A percentile compares a stretch with the other conserved stretches of the same genome.
Conservation (phyloP, 352 stramenopile genomes). For the Globisporangium ultimum region DNA sequence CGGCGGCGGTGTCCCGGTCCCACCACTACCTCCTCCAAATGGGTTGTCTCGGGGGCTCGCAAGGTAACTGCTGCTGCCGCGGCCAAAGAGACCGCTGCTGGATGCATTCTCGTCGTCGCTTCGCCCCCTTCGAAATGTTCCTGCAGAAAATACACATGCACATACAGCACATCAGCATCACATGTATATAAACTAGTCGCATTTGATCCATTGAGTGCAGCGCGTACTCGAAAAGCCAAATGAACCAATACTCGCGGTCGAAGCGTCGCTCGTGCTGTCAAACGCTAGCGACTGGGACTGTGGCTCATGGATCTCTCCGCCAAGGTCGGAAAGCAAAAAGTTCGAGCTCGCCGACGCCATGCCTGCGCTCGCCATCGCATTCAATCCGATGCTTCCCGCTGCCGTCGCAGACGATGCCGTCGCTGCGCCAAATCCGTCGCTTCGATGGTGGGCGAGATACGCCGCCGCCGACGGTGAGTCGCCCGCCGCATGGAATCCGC, state of each 20-base stretch:
- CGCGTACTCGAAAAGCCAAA: conserved; percentile 38
- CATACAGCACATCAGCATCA: background rate
- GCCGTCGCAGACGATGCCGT: background rate
- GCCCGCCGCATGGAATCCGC: conserved; percentile 6
- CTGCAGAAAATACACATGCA: background rate
- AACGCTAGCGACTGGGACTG: conserved; percentile 16
- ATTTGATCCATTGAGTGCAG: background rate
- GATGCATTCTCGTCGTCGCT: conserved; percentile 5
- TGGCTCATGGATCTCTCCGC: conserved; percentile 47
- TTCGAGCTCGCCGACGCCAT: conserved; percentile 9
- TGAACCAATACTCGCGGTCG: conserved; percentile 14
- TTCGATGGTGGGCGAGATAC: background rate
- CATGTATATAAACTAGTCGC: background rate
- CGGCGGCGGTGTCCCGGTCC: conserved; percentile 1
- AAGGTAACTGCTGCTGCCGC: background rate
- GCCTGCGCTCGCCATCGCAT: conserved; percentile 7
- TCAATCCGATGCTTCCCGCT: conserved; percentile 1
- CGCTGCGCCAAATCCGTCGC: background rate
- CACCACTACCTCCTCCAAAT: conserved; percentile 21
- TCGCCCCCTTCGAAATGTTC: conserved; percentile 10
- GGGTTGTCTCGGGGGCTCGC: conserved; percentile 12
- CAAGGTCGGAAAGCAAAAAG: conserved; percentile 54
- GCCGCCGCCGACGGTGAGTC: background rate
- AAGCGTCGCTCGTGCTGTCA: conserved; percentile 7
- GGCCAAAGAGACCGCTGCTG: conserved; percentile 10